Evolutionary conservation across 352 stramenopile genomes (phyloP), one percentile per base, ranked within the genome.

Genomic region (Plasmopara halstedii): DNA sequence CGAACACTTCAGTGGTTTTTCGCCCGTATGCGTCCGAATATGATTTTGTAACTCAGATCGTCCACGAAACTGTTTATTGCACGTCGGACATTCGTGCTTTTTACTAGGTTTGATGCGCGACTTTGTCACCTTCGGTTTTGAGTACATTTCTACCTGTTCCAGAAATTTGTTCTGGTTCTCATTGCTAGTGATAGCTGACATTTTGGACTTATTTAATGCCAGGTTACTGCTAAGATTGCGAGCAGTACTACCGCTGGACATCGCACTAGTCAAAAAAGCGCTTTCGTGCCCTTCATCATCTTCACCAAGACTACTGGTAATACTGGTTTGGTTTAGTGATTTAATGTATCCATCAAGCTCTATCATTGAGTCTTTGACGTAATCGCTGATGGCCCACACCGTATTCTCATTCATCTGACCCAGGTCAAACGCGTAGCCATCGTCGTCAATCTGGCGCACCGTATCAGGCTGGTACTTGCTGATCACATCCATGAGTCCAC

Each of bases 361-460:
- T 23, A 85, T 72, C 73, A 92, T 88, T 39, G 77, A 85, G 41
- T 88, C 76, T 50, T 88, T 85, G 20, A 92, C 80, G 54, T 92
- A 92, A 47, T 92, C 80, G 36, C 73, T 85, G 50, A 92, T 92
- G 38, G 80, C 80, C 73, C 77, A 92, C 29, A 89, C 80, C 0
- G 80, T 92, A 57, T 92, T 92, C 56, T 92, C 80, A 54, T 88
- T 87, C 80, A 92, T 92, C 51, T 89, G 80, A 8, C 79, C 80
- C 15, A 92, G 46, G 39, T 92, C 80, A 29, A 92, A 92, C 9
- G 79, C 80, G 53, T 92, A 92, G n/a, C 77, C 77, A 33, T 92
- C 80, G 54, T 92, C 80, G 46, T 92, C 80, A 40, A 92, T 79
- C 62, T 92, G 77, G 15, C 80, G 80, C 34, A 92, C 80, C 1